These are phyloP conservation scores for Chrysanthemum seticuspe DNA, from an alignment of 129 eudicot species.

Conservation along the genomic window DNA sequence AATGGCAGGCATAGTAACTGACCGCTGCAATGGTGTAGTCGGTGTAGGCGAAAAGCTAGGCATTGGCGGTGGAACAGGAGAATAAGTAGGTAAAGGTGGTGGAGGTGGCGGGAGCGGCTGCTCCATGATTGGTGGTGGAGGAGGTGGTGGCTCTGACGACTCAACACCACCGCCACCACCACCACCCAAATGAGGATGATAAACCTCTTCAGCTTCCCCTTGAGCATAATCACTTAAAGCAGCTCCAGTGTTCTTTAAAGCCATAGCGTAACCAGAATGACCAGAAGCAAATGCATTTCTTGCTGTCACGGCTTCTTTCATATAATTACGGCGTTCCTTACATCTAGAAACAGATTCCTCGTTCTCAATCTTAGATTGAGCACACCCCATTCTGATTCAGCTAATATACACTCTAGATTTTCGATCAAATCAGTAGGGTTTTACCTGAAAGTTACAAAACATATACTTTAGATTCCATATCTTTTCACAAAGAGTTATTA, in stretches of 20 bases:
- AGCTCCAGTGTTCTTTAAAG: constrained; percentile 85
- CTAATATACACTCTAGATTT: too few species aligned
- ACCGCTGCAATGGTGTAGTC: constrained; percentile 57
- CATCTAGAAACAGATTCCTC: constrained; percentile 93
- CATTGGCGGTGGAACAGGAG: constrained; percentile 76
- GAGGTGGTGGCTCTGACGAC: constrained; percentile 52
- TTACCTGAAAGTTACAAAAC: constrained; percentile 19
- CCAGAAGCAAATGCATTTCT: constrained; percentile 83
- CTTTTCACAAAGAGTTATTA: constrained; percentile 25
- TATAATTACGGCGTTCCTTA: constrained; percentile 79
- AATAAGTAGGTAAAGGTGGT: constrained; percentile 31
- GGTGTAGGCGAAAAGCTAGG: constrained; percentile 70
- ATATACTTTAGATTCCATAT: constrained; percentile 18
- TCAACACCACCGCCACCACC: constrained; percentile 28
- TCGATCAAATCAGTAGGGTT: constrained; percentile 21
- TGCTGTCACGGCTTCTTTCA: constrained; percentile 82
- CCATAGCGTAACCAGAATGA: constrained; percentile 70
- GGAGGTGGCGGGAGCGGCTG: constrained; percentile 73
- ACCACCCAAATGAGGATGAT: constrained; percentile 30
- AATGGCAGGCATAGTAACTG: constrained; percentile 79
- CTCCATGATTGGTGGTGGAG: constrained; percentile 57
- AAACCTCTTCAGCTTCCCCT: constrained; percentile 58
- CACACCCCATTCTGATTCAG: constrained; percentile 73
- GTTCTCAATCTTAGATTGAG: constrained; percentile 93
- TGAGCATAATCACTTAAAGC: constrained; percentile 92